Base-by-base conservation (phyloP, 1,284 basidiomycete genomes). In the Heterobasidion occidentale region DNA sequence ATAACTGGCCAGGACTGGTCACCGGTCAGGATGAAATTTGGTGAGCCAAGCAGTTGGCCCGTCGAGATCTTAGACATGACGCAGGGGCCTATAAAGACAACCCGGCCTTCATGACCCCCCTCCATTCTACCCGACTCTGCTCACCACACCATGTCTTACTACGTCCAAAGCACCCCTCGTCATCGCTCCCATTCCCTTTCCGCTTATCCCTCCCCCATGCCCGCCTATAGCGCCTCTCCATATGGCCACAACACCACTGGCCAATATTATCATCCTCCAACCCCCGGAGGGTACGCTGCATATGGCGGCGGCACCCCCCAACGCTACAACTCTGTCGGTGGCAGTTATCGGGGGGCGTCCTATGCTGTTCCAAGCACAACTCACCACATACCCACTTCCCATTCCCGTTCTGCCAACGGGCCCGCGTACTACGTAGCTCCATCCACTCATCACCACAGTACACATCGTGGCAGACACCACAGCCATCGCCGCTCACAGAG, bases 161-260 rank as follows among this genome's bases (percentile, higher is more conserved):
- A 63, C 63, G 60, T 64, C 53, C 58, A 60, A 12, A 36, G 61
- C 53, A 54, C 62, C 44, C 58, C 38, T n/a, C 63, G 58, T 54
- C 49, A 57, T 42, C 65, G 64, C 52, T 56, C 62, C 8, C 59
- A 62, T 52, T 67, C 66, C 36, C 59, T 60, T 48, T 58, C 62
- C 12, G 46, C 12, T 11, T 48, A 48, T 11, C 11, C 46, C 12
- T n/a, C n/a, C 46, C 19, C 46, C n/a, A 20, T 17, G 15, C 17
- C 46, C 19, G 9, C 19, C 11, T 42, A 42, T 42, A 11, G 15
- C 46, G 7, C 46, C 46, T 17, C 27, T 48, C 46, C 9, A 17
- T 17, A 11, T 48, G 17, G 46, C 19, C n/a, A 17, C 46, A 48
- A 48, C 6, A 11, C 27, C 7, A 17, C 56, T 17, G 14, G 48